These are phyloP conservation scores for Firmiana major DNA, from an alignment of 345 rosid species.

Conservation along the genomic window DNA sequence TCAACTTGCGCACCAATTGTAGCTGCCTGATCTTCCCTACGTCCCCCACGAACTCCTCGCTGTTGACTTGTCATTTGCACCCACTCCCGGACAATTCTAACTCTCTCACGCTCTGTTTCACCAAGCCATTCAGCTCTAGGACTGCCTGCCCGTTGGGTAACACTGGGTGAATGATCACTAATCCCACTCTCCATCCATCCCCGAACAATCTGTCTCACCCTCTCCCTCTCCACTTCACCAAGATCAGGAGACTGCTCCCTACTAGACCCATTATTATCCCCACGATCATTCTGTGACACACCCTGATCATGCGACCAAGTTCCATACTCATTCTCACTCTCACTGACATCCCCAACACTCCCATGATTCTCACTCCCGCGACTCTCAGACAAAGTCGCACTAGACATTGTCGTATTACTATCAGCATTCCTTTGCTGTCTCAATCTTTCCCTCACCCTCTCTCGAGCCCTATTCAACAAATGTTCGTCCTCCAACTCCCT, in stretches of 20 bases:
- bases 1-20: conserved; percentile 47
- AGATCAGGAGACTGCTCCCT: conserved; percentile 95
- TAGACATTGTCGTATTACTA: conserved; percentile 43
- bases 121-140: conserved; percentile 94
- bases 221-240: conserved; percentile 92
- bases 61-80: conserved; percentile 96
- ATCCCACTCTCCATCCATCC: conserved; percentile 94
- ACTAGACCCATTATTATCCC: conserved; percentile 59
- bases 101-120: conserved; percentile 97
- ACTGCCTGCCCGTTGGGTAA: conserved; percentile 53
- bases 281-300: conserved; percentile 43
- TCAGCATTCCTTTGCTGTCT: conserved; percentile 67
- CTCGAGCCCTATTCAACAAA: conserved; percentile 76
- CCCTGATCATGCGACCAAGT: conserved; percentile 69
- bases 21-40: conserved; percentile 55
- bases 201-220: conserved; percentile 88
- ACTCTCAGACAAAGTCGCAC: conserved; percentile 49
- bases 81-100: conserved; percentile 95
- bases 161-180: conserved; percentile 59
- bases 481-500: conserved; percentile 99
- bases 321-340: conserved; percentile 84
- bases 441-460: conserved; percentile 73
- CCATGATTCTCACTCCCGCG: conserved; percentile 66
- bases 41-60: conserved; percentile 62
- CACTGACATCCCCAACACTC: conserved; percentile 64